Percentiles rank a stretch among this genome's conserved stretches.
Evolutionary conservation across 129 eudicot species (phyloP).

Genomic region (Lactuca sativa): DNA sequence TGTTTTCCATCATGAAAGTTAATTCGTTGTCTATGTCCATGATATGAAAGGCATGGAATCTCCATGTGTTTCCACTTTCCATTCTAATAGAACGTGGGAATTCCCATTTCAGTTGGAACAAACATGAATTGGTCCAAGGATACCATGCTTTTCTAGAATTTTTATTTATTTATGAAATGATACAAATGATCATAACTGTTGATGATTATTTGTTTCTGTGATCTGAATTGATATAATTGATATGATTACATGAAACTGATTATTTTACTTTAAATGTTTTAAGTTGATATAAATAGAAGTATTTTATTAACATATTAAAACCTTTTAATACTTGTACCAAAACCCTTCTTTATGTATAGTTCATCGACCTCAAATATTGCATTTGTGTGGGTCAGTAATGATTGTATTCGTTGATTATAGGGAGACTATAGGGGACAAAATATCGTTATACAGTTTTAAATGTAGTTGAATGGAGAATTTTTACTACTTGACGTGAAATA

Average conservation of each 20-base stretch:
- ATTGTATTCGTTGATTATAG: not conserved
- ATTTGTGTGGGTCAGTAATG: not conserved
- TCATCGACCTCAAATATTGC: not conserved
- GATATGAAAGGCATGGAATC: constrained; percentile 29
- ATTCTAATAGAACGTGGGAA: constrained; percentile 14
- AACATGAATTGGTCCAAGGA: not conserved
- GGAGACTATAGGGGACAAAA: not conserved
- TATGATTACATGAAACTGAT: no score
- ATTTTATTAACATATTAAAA: no score
- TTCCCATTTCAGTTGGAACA: not conserved
- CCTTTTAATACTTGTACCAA: no score
- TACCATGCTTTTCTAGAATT: constrained; percentile 2
- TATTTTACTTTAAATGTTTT: no score
- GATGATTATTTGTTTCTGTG: no score
- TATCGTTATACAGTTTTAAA: not conserved
- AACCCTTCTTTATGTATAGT: not conserved
- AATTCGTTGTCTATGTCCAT: constrained; percentile 24
- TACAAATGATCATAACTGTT: no score
- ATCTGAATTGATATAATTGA: no score
- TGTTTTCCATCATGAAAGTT: constrained; percentile 20
- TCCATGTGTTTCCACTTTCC: constrained; percentile 25
- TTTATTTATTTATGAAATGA: not conserved
- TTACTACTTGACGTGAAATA: not conserved
- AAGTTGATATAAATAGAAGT: no score
- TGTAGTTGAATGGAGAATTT: not conserved